These are phyloP conservation scores for Fusarium bulbicola DNA, from an alignment of 2,329 filamentous ascomycete species.

Conservation along the genomic window DNA sequence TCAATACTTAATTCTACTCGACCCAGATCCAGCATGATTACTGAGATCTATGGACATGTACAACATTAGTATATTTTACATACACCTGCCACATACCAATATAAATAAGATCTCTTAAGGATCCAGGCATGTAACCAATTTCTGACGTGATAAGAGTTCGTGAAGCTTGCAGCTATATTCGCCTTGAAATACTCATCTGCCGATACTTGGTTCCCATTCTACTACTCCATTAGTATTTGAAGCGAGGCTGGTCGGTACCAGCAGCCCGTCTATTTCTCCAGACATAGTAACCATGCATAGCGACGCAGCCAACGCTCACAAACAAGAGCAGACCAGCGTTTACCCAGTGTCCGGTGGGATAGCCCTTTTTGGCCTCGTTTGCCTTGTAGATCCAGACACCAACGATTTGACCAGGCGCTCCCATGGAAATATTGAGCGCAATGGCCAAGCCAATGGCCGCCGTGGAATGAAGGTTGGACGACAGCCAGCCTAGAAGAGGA, in stretches of 20 bases:
- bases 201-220: no score
- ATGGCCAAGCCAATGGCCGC: constrained; percentile 71
- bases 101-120: rapidly evolving
- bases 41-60: rapidly evolving
- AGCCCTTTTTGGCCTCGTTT: constrained; percentile 65
- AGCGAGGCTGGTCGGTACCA: constrained; percentile 19
- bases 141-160: not conserved
- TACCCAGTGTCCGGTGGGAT: constrained; percentile 73
- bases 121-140: rapidly evolving
- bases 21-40: not conserved
- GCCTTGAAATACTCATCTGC: no score
- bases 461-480: constrained; percentile 71
- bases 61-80: no score
- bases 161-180: no score
- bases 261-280: constrained; percentile 48
- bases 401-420: constrained; percentile 73
- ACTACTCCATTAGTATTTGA: constrained; percentile 26
- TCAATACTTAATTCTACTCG: no score
- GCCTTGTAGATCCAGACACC: constrained; percentile 78
- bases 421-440: constrained; percentile 71
- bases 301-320: constrained; percentile 62
- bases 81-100: not conserved
- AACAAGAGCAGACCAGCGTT: constrained; percentile 68
- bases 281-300: constrained; percentile 64
- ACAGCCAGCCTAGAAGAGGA: constrained; percentile 71